A percentile compares a stretch with the other conserved stretches of the same genome.
Conservation (phyloP, 176 grass and related monocot species). For the Leersia perrieri region DNA sequence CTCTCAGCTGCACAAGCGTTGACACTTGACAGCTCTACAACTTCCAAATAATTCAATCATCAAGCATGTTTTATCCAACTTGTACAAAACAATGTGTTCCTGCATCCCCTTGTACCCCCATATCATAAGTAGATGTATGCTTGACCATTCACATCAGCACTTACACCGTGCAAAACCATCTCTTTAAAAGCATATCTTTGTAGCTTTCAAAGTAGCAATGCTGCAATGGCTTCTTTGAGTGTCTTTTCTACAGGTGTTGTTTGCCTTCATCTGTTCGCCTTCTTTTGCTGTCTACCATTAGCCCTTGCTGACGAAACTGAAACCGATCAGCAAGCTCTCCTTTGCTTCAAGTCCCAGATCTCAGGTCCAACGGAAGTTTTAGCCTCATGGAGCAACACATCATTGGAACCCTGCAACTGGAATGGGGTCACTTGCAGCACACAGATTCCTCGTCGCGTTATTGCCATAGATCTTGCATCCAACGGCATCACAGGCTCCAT, state of each 20-base stretch:
- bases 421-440: slow-evolving; percentile 32
- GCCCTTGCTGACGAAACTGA: not conserved
- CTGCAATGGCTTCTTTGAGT: not conserved
- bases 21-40: too few species aligned
- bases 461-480: slow-evolving; percentile 32
- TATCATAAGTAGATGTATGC: too few species aligned
- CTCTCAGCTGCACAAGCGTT: too few species aligned
- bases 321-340: slow-evolving; percentile 31
- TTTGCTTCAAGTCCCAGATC: slow-evolving; percentile 38
- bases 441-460: not conserved
- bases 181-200: too few species aligned
- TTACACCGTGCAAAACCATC: too few species aligned
- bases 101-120: too few species aligned
- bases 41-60: too few species aligned
- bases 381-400: slow-evolving; percentile 34
- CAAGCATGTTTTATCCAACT: too few species aligned
- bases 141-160: too few species aligned
- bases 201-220: too few species aligned
- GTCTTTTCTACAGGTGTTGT: not conserved
- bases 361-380: not conserved
- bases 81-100: too few species aligned
- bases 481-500: slow-evolving; percentile 26
- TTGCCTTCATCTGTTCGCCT: not conserved
- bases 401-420: slow-evolving; percentile 38
- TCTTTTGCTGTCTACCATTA: not conserved